Evolutionary conservation across 129 eudicot genomes (phyloP).

Genomic region (Rutidosis leptorrhynchoides): DNA sequence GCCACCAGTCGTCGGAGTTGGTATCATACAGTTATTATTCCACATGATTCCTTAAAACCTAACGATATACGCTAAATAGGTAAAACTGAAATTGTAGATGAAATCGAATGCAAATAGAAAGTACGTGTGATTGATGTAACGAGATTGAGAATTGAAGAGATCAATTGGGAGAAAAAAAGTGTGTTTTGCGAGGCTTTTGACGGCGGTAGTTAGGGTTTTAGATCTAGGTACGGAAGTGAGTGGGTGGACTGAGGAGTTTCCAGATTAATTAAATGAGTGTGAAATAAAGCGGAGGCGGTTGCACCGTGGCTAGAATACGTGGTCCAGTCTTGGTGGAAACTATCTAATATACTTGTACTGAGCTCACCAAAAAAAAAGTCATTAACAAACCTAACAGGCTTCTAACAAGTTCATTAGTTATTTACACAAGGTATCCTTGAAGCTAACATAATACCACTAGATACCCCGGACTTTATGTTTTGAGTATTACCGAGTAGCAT

Average conservation of each 20-base stretch:
- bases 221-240: background rate
- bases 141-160: background rate
- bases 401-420: too few species aligned
- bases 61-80: background rate
- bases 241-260: background rate
- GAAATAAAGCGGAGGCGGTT: too few species aligned
- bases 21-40: constrained; percentile 42
- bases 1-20: constrained; percentile 65
- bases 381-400: too few species aligned
- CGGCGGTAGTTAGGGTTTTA: constrained; percentile 5
- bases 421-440: too few species aligned
- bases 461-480: too few species aligned
- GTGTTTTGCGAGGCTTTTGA: background rate
- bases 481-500: too few species aligned
- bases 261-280: background rate
- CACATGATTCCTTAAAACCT: constrained; percentile 12
- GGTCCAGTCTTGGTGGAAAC: too few species aligned
- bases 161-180: background rate
- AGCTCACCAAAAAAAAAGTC: too few species aligned
- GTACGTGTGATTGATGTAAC: background rate
- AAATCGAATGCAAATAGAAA: background rate
- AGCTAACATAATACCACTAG: too few species aligned
- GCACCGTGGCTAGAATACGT: too few species aligned
- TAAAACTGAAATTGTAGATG: background rate
- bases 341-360: too few species aligned